These are phyloP conservation scores for Cucumis variabilis DNA, from an alignment of 331 rosid species.

Conservation along the genomic window DNA sequence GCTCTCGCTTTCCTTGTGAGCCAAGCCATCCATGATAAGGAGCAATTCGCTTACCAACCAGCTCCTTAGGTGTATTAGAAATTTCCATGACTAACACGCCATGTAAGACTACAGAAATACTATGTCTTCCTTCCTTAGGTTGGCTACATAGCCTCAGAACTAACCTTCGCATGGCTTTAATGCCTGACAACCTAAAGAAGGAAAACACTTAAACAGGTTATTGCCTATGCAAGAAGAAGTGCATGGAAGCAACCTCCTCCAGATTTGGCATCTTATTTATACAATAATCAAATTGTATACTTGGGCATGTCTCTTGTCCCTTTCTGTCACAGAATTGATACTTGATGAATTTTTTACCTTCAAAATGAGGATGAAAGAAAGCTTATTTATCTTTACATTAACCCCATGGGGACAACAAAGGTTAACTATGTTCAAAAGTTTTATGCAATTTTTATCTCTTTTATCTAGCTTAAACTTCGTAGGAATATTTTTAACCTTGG, in stretches of 20 bases:
- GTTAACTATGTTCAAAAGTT: conserved; percentile 42
- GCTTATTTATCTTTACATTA: conserved; percentile 87
- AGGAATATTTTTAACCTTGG: background rate
- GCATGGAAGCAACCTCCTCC: conserved; percentile 99
- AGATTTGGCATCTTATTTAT: conserved; percentile 92
- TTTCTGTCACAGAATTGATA: conserved; percentile 88
- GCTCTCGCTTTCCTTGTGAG: too few relatives aligned
- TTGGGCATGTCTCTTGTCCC: conserved; percentile 92
- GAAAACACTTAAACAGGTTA: too few relatives aligned
- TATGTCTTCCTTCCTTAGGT: too few relatives aligned
- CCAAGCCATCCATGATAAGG: too few relatives aligned
- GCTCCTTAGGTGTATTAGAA: too few relatives aligned
- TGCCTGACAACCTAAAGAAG: too few relatives aligned
- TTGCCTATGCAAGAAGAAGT: too few relatives aligned
- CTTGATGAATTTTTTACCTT: conserved; percentile 92
- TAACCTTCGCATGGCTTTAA: too few relatives aligned
- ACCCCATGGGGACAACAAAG: conserved; percentile 96
- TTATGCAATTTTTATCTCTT: background rate
- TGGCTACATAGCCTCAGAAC: too few relatives aligned
- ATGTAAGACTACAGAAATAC: too few relatives aligned
- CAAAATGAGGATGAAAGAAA: conserved; percentile 76
- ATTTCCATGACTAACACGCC: too few relatives aligned
- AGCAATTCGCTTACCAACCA: too few relatives aligned
- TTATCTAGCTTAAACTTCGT: background rate
- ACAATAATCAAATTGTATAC: conserved; percentile 85